These are phyloP conservation scores for Fusarium redolens DNA, from an alignment of 2,329 filamentous ascomycete species.

Conservation along the genomic window DNA sequence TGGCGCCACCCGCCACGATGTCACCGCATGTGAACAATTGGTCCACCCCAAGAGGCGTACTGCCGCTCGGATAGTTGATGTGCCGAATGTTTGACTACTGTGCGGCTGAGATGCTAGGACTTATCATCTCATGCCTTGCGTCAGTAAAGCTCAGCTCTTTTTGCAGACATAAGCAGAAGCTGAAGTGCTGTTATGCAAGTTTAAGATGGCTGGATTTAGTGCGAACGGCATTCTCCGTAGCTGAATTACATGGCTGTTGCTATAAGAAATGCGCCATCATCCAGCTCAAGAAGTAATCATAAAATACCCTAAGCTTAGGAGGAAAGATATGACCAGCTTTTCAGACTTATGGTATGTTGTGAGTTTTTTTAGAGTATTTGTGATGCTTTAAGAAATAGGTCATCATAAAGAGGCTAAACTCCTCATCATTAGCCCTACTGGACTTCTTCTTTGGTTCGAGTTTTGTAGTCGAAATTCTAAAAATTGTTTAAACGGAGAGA, in stretches of 20 bases:
- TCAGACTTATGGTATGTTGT: rapidly evolving
- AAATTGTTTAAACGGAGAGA: neutral
- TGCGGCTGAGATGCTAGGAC: neutral
- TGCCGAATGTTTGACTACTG: neutral
- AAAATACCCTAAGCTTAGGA: neutral
- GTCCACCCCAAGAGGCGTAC: neutral
- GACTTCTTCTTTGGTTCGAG: too few species aligned
- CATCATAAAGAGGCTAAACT: neutral
- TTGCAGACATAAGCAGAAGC: too few species aligned
- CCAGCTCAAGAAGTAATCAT: neutral
- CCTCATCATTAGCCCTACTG: neutral
- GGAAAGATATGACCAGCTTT: too few species aligned
- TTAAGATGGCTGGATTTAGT: neutral
- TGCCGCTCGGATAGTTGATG: neutral
- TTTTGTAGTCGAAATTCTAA: too few species aligned
- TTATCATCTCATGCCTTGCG: neutral
- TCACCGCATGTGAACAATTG: neutral
- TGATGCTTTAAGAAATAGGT: neutral
- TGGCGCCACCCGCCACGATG: neutral
- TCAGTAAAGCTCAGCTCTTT: neutral
- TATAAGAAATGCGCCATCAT: too few species aligned
- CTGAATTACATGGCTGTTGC: neutral
- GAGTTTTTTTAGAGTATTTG: neutral
- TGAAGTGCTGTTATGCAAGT: neutral
- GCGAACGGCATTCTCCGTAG: neutral